Evolutionary conservation across 345 rosid species (phyloP).

Genomic region (Populus tremula): DNA sequence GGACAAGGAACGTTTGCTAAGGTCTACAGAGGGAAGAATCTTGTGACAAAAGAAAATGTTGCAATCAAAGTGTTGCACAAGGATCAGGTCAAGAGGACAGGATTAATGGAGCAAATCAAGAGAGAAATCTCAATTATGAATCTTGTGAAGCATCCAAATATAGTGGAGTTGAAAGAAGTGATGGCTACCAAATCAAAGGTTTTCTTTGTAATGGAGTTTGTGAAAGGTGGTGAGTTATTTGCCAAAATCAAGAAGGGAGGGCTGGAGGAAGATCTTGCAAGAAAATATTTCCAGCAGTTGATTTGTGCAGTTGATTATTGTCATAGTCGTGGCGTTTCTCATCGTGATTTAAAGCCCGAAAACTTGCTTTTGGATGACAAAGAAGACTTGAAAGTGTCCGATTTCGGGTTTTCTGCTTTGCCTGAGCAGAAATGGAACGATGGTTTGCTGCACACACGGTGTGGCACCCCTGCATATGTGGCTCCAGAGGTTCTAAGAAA

Average conservation of each 20-base stretch:
- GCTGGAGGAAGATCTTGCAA: constrained; percentile 19
- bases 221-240: constrained; percentile 27
- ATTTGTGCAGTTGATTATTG: constrained; percentile 29
- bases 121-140: constrained; percentile 28
- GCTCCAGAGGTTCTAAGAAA: constrained; percentile 19
- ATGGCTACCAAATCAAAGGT: constrained; percentile 27
- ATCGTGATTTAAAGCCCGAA: constrained; percentile 29
- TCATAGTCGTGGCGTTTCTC: constrained; percentile 31
- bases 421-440: constrained; percentile 27
- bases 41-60: constrained; percentile 14
- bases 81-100: constrained; percentile 20
- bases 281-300: constrained; percentile 23
- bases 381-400: constrained; percentile 24
- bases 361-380: constrained; percentile 28
- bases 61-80: constrained; percentile 29
- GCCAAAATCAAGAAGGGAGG: constrained; percentile 22
- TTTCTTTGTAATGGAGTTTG: constrained; percentile 26
- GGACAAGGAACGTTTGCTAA: constrained; percentile 28
- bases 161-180: constrained; percentile 26
- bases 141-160: constrained; percentile 26
- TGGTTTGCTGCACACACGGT: constrained; percentile 25
- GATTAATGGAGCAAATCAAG: constrained; percentile 22
- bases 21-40: constrained; percentile 20
- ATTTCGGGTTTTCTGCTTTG: constrained; percentile 27
- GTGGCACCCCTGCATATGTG: constrained; percentile 27